Evolutionary conservation across 1,139 yeast genomes (phyloP).

Genomic region (Geotrichum europaeum): DNA sequence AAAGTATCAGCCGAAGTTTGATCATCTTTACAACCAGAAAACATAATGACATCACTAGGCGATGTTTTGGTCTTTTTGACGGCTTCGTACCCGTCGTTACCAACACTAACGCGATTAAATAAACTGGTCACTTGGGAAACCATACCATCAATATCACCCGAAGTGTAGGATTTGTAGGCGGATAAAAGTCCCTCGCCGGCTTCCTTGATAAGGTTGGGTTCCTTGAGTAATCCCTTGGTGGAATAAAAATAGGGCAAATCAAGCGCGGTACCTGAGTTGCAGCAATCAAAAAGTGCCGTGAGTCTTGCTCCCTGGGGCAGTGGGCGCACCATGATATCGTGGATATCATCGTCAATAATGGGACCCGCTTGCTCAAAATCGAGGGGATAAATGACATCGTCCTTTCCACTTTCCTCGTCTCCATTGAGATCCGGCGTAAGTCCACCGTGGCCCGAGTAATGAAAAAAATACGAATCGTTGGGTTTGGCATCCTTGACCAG

Average conservation of each 20-base stretch:
- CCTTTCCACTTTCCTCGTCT: conserved; percentile 86
- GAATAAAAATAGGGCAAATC: conserved; percentile 87
- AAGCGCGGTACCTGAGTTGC: conserved; percentile 88
- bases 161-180: conserved; percentile 65
- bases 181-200: conserved; percentile 70
- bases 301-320: conserved; percentile 78
- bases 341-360: conserved; percentile 79
- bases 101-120: conserved; percentile 42
- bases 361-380: conserved; percentile 73
- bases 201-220: conserved; percentile 80
- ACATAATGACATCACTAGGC: conserved; percentile 79
- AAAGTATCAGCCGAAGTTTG: conserved; percentile 75
- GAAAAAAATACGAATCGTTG: conserved; percentile 63
- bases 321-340: conserved; percentile 70
- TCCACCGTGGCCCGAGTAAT: conserved; percentile 94
- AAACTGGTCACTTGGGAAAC: conserved; percentile 45
- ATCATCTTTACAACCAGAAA: conserved; percentile 87
- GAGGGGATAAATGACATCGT: conserved; percentile 86
- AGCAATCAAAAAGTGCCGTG: conserved; percentile 85
- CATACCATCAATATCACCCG: conserved; percentile 61
- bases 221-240: conserved; percentile 86
- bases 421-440: conserved; percentile 73
- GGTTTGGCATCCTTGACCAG: conserved; percentile 73
- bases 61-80: conserved; percentile 59
- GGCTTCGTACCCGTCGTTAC: conserved; percentile 38